phyloP scores from a whole-genome alignment of 805 yeast genomes.

The Maudiozyma barnettii region DNA sequence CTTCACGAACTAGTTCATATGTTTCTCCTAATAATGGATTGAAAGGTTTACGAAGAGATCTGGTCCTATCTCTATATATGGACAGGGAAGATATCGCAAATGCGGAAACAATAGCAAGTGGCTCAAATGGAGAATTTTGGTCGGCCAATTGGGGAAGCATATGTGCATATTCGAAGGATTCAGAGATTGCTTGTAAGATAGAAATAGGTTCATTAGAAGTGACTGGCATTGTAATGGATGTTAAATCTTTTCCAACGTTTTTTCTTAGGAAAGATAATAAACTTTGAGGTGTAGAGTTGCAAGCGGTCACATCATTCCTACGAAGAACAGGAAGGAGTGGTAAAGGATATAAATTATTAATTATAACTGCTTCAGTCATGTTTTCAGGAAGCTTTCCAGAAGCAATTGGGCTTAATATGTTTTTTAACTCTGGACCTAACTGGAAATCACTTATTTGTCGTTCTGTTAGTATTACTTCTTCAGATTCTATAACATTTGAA shows the following conservation, averaged over 20 bases:
- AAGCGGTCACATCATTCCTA: constrained; percentile 48
- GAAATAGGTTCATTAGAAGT: constrained; percentile 87
- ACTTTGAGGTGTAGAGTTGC: constrained; percentile 70
- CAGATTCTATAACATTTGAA: background rate
- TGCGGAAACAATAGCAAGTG: constrained; percentile 56
- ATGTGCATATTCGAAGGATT: constrained; percentile 65
- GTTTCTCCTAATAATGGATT: constrained; percentile 94
- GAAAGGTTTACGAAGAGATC: constrained; percentile 83
- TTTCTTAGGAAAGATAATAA: constrained; percentile 70
- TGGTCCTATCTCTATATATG: constrained; percentile 58
- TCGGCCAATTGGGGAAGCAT: constrained; percentile 54
- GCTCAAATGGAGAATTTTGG: constrained; percentile 42
- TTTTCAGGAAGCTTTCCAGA: background rate
- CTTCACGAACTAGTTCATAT: constrained; percentile 80
- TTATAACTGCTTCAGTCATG: background rate
- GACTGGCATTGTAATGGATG: constrained; percentile 86
- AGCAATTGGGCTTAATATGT: background rate
- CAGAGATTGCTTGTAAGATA: constrained; percentile 70
- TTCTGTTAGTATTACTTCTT: background rate
- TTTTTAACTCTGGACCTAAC: background rate
- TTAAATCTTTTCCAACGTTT: constrained; percentile 85
- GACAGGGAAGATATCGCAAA: constrained; percentile 76
- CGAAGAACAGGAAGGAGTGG: constrained; percentile 42
- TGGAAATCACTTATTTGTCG: background rate
- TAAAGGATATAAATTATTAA: constrained; percentile 52